Percentiles rank a stretch among this genome's conserved stretches.
phyloP scores from a whole-genome alignment of 2,329 filamentous ascomycete genomes.

The Thielaviopsis ethacetica region DNA sequence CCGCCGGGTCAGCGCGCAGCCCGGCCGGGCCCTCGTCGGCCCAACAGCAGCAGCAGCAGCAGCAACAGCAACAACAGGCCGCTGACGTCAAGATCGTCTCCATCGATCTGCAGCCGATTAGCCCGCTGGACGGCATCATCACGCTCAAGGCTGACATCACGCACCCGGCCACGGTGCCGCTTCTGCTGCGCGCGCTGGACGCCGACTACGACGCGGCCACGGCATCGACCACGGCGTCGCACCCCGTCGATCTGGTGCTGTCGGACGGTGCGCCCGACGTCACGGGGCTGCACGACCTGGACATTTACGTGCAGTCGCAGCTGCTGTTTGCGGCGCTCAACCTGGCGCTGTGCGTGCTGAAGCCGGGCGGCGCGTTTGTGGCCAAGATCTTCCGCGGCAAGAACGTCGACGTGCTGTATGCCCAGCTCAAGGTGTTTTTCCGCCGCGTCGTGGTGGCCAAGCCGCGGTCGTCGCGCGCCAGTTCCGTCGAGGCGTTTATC shows the following conservation, averaged over 20 bases:
- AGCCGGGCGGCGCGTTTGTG: slow-evolving; percentile 87
- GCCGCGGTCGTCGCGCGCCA: slow-evolving; percentile 83
- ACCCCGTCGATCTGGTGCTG: slow-evolving; percentile 82
- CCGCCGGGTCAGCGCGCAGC: slow-evolving; percentile 17
- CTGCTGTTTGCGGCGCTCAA: slow-evolving; percentile 88
- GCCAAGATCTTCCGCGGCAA: slow-evolving; percentile 94
- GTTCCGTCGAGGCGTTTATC: slow-evolving; percentile 91
- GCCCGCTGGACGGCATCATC: slow-evolving; percentile 78
- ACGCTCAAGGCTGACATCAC: slow-evolving; percentile 93
- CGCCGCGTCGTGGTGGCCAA: slow-evolving; percentile 77
- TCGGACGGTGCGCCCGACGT: slow-evolving; percentile 95
- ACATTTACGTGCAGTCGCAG: slow-evolving; percentile 96
- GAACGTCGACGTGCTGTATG: slow-evolving; percentile 90
- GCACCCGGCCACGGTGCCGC: slow-evolving; percentile 83
- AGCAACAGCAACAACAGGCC: not conserved
- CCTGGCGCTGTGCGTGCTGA: slow-evolving; percentile 79
- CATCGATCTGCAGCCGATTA: slow-evolving; percentile 93
- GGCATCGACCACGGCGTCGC: slow-evolving; percentile 37
- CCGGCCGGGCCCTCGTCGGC: too few relatives aligned
- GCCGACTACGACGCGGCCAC: slow-evolving; percentile 39
- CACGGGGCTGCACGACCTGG: slow-evolving; percentile 87
- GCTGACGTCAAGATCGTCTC: slow-evolving; percentile 59
- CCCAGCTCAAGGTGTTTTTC: slow-evolving; percentile 86
- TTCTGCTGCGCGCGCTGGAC: slow-evolving; percentile 73
- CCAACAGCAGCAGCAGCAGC: not conserved